Percentiles rank a stretch among this genome's conserved stretches.
Evolutionary conservation across 441 rosid genomes (phyloP).

Genomic region (Euphorbia celastroides): DNA sequence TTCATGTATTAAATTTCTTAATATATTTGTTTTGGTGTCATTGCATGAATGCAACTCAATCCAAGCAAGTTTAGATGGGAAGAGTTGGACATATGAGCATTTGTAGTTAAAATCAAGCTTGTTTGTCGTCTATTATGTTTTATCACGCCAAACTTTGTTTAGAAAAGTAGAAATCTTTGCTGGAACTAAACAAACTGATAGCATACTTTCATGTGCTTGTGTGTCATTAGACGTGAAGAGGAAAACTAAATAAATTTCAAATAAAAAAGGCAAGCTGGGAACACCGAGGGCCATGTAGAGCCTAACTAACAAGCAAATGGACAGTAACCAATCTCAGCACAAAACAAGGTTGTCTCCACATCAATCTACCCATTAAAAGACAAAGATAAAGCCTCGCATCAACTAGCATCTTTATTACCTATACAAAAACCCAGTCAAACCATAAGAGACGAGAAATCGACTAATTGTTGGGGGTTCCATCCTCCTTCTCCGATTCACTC

Average conservation of each 20-base stretch:
- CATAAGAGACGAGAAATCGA: conserved; percentile 20
- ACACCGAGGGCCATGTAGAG: not conserved
- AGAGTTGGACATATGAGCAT: too few species aligned
- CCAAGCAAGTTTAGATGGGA: too few species aligned
- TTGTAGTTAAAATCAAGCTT: too few species aligned
- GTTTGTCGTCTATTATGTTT: too few species aligned
- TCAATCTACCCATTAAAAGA: not conserved
- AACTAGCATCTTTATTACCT: not conserved
- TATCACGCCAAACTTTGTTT: too few species aligned
- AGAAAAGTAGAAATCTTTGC: too few species aligned
- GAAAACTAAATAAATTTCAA: not conserved
- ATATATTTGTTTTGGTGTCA: too few species aligned
- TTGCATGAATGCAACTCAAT: too few species aligned
- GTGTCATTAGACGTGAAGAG: too few species aligned
- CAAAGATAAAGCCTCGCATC: not conserved
- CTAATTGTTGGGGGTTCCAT: conserved; percentile 25
- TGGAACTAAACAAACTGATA: too few species aligned
- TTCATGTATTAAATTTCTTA: too few species aligned
- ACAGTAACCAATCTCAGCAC: not conserved
- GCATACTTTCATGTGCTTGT: too few species aligned
- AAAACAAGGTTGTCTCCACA: not conserved
- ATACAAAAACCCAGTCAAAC: not conserved
- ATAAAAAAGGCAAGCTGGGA: not conserved
- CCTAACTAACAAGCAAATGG: not conserved
- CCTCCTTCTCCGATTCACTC: conserved; percentile 34